These are phyloP conservation scores for Oryza meridionalis DNA, from an alignment of 176 grass and related monocot species.

Conservation along the genomic window DNA sequence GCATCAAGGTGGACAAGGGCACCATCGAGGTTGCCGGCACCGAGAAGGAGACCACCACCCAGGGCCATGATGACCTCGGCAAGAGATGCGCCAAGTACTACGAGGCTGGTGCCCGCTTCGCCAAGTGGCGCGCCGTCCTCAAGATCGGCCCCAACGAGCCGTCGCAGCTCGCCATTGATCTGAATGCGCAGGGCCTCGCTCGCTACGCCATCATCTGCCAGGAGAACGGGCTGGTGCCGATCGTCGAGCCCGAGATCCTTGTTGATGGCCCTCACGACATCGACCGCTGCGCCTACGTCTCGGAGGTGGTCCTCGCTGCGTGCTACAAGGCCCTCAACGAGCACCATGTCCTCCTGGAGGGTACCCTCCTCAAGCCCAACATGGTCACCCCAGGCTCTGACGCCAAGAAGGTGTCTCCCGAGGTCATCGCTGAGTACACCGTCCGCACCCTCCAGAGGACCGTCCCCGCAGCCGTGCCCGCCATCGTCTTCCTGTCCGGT, in stretches of 20 bases:
- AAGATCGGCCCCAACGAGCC: constrained; percentile 3
- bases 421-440: not conserved
- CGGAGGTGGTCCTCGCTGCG: not conserved
- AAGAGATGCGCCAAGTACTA: not conserved
- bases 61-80: not conserved
- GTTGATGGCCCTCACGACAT: not conserved
- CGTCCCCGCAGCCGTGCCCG: not conserved
- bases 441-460: constrained; percentile 1
- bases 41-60: not conserved
- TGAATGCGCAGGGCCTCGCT: not conserved
- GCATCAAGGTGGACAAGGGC: not conserved
- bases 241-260: not conserved
- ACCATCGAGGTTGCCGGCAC: not conserved
- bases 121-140: not conserved
- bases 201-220: not conserved
- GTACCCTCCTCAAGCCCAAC: constrained; percentile 7
- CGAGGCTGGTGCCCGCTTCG: not conserved
- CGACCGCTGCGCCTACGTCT: not conserved
- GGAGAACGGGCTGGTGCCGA: not conserved
- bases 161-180: not conserved
- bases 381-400: not conserved
- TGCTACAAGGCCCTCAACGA: not conserved
- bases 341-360: not conserved
- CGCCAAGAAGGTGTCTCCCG: not conserved
- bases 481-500: not conserved